Evolutionary conservation across 1,284 basidiomycete species (phyloP).

Genomic region (Porodaedalea pini): DNA sequence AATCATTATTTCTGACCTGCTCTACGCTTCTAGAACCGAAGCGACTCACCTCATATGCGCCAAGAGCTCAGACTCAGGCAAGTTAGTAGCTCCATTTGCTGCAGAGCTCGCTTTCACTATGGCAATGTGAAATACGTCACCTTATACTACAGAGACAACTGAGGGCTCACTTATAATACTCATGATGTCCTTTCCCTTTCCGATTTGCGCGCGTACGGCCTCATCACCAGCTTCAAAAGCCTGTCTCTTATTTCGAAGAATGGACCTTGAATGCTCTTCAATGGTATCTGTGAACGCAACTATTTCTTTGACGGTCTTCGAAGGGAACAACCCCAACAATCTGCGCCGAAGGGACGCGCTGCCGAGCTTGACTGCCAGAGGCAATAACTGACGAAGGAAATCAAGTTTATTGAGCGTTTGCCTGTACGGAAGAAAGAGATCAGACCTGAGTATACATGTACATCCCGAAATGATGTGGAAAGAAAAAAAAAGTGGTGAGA

Average conservation of each 20-base stretch:
- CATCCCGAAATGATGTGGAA: too few species aligned
- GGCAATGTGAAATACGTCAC: background rate
- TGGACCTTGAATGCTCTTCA: background rate
- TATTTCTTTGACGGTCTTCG: background rate
- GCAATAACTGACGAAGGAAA: background rate
- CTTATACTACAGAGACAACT: too few species aligned
- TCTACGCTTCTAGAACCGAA: background rate
- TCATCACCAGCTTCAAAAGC: constrained; percentile 25
- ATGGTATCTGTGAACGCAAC: background rate
- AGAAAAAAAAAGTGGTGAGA: too few species aligned
- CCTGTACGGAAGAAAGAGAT: background rate
- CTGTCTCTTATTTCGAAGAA: constrained; percentile 23
- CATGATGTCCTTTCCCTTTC: constrained; percentile 32
- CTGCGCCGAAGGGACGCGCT: constrained; percentile 5
- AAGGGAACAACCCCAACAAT: constrained; percentile 14
- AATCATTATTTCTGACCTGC: background rate
- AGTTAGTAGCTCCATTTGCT: constrained; percentile 28
- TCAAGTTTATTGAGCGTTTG: background rate
- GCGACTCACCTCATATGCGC: constrained; percentile 33
- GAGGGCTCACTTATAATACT: constrained; percentile 29
- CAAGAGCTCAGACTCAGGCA: constrained; percentile 32
- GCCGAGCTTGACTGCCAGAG: background rate
- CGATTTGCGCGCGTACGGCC: constrained; percentile 23
- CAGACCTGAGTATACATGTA: background rate
- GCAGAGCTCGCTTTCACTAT: constrained; percentile 32